Conservation (phyloP, 352 stramenopile genomes). For the Globisporangium rhizosaccharum region DNA sequence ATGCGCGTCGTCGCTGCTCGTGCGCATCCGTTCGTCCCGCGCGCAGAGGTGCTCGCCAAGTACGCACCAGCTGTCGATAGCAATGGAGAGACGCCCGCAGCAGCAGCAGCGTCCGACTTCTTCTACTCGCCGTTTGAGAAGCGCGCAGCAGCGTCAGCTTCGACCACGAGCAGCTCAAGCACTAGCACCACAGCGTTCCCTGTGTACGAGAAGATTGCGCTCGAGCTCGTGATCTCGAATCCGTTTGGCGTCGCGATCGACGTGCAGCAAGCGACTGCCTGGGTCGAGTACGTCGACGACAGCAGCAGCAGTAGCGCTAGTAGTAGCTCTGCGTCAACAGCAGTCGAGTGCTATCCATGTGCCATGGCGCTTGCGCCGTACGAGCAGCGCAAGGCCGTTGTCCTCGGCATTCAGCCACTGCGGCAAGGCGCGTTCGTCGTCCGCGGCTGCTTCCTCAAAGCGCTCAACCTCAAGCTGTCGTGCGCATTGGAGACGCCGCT, state of each 20-base stretch:
- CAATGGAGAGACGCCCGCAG: not conserved
- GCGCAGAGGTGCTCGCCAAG: slow-evolving; percentile 24
- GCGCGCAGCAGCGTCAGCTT: slow-evolving; percentile 21
- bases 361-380: slow-evolving; percentile 45
- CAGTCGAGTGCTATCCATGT: slow-evolving; percentile 56
- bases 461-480: slow-evolving; percentile 56
- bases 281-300: slow-evolving; percentile 30
- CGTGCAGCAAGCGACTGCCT: slow-evolving; percentile 53
- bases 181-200: slow-evolving; percentile 33
- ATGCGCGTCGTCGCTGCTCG: slow-evolving; percentile 28
- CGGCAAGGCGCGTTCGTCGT: slow-evolving; percentile 34
- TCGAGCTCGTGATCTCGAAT: slow-evolving; percentile 62
- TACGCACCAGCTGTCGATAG: slow-evolving; percentile 13
- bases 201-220: slow-evolving; percentile 45
- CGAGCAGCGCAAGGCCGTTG: slow-evolving; percentile 39
- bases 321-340: slow-evolving; percentile 3
- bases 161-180: slow-evolving; percentile 5
- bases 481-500: slow-evolving; percentile 27
- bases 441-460: slow-evolving; percentile 54
- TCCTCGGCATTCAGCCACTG: slow-evolving; percentile 43
- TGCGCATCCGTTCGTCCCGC: slow-evolving; percentile 36
- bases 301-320: not conserved
- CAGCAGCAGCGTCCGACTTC: slow-evolving; percentile 28
- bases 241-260: slow-evolving; percentile 57
- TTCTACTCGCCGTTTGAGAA: slow-evolving; percentile 66